Base-by-base conservation (phyloP, 2,329 filamentous ascomycete genomes). In the Bipolaris oryzae region DNA sequence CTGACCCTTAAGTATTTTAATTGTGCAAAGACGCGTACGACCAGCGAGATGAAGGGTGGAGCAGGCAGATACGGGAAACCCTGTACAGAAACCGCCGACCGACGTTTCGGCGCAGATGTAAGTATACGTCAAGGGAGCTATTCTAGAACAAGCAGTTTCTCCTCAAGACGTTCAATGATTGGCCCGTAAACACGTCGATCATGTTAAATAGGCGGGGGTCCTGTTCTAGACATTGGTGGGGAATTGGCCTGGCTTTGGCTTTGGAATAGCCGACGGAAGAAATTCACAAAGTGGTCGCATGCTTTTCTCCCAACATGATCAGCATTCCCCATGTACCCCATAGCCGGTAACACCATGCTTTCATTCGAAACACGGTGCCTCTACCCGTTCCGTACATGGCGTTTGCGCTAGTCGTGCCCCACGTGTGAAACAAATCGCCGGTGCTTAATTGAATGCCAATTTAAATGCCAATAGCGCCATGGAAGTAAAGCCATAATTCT, bases 381-480 rank as follows among this genome's bases (percentile, higher is more conserved):
- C 34, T 49, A 28, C 23, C 34, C 9, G 41, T 25, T 37, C 31
- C 46, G 50, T 45, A 42, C 49, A 48, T 45, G 38, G 46, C 38
- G 31, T 50, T 55, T 52, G 56, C 58, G 60, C 60, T 64, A 33
- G 44, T 57, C 16, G 28, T 42, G 34, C 54, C 16, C 48, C 37
- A 43, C 39, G 18, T 25, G 35, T 60, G 56, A 63, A 62, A 61
- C 55, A 60, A 58, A 60, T 63, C 51, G 46, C 62, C 63, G 63
- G 62, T 58, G 57, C 49, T 62, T 66, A 21, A 69, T 66, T 66
- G 57, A 57, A 35, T 48, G 47, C 43, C 47, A 64, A 67, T 64
- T 58, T 64, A 61, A 57, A 44, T 44, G 49, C 13, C 54, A 51
- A 52, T 39, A 25, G 44, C 50, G 50, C 48, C 50, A 42, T 6